Evolutionary conservation across 768 basidiomycete species (phyloP), one percentile per base, ranked within the genome.

Genomic region (Piloderma croceum): DNA sequence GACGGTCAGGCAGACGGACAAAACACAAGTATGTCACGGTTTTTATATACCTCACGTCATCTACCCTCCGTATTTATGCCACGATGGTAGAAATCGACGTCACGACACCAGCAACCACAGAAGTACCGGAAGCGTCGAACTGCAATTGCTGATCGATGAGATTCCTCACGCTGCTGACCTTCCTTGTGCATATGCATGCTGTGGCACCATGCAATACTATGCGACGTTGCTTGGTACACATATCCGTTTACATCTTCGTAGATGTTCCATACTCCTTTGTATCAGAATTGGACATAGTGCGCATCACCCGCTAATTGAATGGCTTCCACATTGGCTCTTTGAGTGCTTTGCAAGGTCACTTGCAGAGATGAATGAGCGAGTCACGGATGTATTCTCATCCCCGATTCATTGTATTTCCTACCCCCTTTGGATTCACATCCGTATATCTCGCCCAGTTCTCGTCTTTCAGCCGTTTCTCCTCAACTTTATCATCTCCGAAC

Each of bases 341-440:
- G n/a, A n/a, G n/a, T n/a, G n/a, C n/a, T n/a, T n/a, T n/a, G n/a
- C n/a, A n/a, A n/a, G n/a, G n/a, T n/a, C n/a, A n/a, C n/a, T n/a
- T n/a, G n/a, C n/a, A n/a, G n/a, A n/a, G n/a, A n/a, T n/a, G n/a
- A n/a, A n/a, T n/a, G n/a, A n/a, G n/a, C n/a, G n/a, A n/a, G n/a
- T n/a, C n/a, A n/a, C n/a, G n/a, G n/a, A 55, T 17, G 17, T 27
- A 36, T 22, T 23, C 17, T 74, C 60, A 91, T 44, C 92, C 92
- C 47, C 89, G 76, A 60, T 97, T 96, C 86, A 94, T 91, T 9
- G 83, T 94, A 58, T 99, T 99, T 3, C 96, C 96, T n/a, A 85
- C 86, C 2, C 96, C 96, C 53, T 72, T 82, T 10, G 83, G 81
- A 61, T 99, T 82, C 19, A 68, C 71, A 37, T 97, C 96, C 12